Evolutionary conservation across 805 yeast species (phyloP).

Genomic region (Yarrowia hollandica): DNA sequence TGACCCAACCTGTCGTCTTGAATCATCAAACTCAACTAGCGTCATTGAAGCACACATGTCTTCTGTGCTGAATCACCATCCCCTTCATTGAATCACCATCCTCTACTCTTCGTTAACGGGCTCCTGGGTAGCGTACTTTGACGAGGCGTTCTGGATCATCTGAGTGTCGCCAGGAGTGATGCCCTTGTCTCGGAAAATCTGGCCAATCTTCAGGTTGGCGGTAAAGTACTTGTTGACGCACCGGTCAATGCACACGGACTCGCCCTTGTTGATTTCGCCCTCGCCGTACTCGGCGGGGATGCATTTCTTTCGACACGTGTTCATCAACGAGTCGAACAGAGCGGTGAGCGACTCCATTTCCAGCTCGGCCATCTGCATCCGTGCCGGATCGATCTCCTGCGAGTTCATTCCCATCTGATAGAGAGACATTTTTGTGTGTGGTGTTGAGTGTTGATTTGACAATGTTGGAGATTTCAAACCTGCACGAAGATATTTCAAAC

Average conservation of each 20-base stretch:
- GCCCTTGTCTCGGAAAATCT: conserved; percentile 35
- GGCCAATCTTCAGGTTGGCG: conserved; percentile 52
- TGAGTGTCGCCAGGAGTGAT: conserved; percentile 31
- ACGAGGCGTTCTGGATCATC: conserved; percentile 18
- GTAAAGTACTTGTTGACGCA: conserved; percentile 82
- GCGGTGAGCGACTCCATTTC: conserved; percentile 40
- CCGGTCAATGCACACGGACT: conserved; percentile 75
- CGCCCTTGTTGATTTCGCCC: conserved; percentile 81
- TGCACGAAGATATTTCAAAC: conserved; percentile 17
- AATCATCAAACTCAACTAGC: too few species aligned
- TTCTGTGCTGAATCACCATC: too few species aligned
- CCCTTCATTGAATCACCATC: too few species aligned
- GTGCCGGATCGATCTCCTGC: conserved; percentile 39
- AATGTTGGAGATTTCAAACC: neutral
- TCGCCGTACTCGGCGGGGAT: conserved; percentile 85
- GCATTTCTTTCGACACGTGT: conserved; percentile 72
- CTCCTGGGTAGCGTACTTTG: neutral
- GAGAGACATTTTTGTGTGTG: conserved; percentile 41
- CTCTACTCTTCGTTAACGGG: neutral
- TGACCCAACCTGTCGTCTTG: too few species aligned
- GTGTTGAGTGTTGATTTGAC: neutral
- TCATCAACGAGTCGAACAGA: conserved; percentile 47
- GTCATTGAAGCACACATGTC: too few species aligned
- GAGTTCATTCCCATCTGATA: conserved; percentile 39
- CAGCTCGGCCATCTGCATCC: conserved; percentile 41